phyloP scores from a whole-genome alignment of 2,329 filamentous ascomycete genomes.

The Nigrospora sphaerica region DNA sequence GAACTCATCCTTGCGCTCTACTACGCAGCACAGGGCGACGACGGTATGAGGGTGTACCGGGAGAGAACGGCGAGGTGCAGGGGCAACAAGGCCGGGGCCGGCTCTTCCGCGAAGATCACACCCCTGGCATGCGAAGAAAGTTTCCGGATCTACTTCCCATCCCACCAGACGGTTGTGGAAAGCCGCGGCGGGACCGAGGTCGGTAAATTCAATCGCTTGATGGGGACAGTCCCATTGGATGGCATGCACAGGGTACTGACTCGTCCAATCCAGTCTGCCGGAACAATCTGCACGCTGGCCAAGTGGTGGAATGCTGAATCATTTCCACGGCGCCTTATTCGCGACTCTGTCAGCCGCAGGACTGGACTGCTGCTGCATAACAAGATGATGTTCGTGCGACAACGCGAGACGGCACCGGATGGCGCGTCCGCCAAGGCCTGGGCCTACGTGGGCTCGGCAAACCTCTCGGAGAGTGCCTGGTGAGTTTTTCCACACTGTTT shows the following conservation, averaged over 20 bases:
- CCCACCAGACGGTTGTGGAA: conserved; percentile 55
- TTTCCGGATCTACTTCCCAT: conserved; percentile 78
- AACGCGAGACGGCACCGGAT: conserved; percentile 9
- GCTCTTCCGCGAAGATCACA: conserved; percentile 12
- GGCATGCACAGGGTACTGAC: not conserved
- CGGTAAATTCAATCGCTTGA: conserved; percentile 20
- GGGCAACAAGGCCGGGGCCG: conserved; percentile 19
- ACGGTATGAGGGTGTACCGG: conserved; percentile 38
- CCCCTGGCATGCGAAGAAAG: conserved; percentile 26
- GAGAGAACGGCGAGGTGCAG: conserved; percentile 24
- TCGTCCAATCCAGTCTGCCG: conserved; percentile 46
- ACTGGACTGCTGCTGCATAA: conserved; percentile 77
- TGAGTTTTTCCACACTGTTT: conserved; percentile 33
- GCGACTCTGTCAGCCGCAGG: conserved; percentile 68
- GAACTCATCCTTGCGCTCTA: conserved; percentile 55
- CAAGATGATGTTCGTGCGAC: conserved; percentile 59
- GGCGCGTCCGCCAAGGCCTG: conserved; percentile 42
- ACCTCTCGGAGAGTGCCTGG: conserved; percentile 91
- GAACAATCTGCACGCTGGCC: conserved; percentile 73
- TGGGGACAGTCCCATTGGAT: not conserved
- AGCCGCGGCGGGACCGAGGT: conserved; percentile 59
- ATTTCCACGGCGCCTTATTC: conserved; percentile 67
- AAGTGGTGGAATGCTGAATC: conserved; percentile 62
- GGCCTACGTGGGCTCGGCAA: conserved; percentile 85
- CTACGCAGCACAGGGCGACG: conserved; percentile 44